Base-by-base conservation (phyloP, 495 filamentous ascomycete species). In the Massariosphaeria phaeospora region DNA sequence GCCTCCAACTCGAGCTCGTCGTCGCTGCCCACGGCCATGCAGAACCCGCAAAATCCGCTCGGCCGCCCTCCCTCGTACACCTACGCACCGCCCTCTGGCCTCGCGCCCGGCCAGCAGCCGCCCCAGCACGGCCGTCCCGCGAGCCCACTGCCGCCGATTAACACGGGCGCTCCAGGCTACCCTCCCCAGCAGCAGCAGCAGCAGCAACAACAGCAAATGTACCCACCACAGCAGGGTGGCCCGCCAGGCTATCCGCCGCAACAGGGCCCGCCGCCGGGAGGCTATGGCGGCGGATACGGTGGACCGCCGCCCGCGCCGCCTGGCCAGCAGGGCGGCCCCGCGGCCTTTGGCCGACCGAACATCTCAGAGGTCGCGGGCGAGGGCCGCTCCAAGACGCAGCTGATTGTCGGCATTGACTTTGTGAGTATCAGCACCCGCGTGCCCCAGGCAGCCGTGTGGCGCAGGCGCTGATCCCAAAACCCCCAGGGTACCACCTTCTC, bases 331-430 rank as follows among this genome's bases (percentile, higher is more conserved):
- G 53, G 57, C 17, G 61, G 41, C 0, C 49, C 52, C 17, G 43
- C 44, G 15, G 41, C 42, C 21, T 64, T 62, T 51, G 39, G 45
- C 20, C 34, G 61, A 15, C 61, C 61, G 18, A 73, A 78, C 43
- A 80, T 80, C 47, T 85, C 84, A 30, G 94, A 96, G 69, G 86
- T 96, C 21, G 90, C 96, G 62, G 89, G 86, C 24, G 85, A 82
- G 48, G 88, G 86, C 63, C 79, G 88, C 64, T 86, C 80, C 67
- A 88, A 87, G 69, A 82, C 85, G 18, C 84, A 88, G 74, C 73
- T 89, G 55, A 89, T 89, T 65, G 84, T 88, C 48, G 84, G 84
- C 48, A 88, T 88, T 65, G 84, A 89, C 65, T 89, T 89, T 74
- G 85, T 89, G 72, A 66, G 85, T 75, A n/a, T 26, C 45, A 10